Percentiles rank a stretch among this genome's conserved stretches.
phyloP scores from a whole-genome alignment of 768 basidiomycete genomes.

The Tephrocybe rancida region DNA sequence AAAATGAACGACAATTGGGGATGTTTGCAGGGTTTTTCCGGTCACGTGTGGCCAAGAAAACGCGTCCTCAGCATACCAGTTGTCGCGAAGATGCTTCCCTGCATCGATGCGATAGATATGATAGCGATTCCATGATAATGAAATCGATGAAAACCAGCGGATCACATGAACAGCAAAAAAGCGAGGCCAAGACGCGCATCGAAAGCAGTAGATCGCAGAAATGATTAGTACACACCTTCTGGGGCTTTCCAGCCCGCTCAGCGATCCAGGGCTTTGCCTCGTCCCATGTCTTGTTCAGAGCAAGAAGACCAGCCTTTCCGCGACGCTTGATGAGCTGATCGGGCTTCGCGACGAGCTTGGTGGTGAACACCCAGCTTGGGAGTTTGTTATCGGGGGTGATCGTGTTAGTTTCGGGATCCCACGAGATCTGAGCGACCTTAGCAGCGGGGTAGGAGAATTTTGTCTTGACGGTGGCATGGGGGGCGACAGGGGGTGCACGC shows the following conservation, averaged over 20 bases:
- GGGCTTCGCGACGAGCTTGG: constrained; percentile 93
- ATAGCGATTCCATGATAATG: constrained; percentile 15
- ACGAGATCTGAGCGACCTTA: constrained; percentile 85
- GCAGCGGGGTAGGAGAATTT: constrained; percentile 67
- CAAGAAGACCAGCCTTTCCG: constrained; percentile 95
- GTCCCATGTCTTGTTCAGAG: constrained; percentile 91
- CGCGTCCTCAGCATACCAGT: constrained; percentile 23
- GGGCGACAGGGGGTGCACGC: constrained; percentile 79
- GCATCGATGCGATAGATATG: constrained; percentile 17
- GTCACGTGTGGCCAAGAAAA: constrained; percentile 29
- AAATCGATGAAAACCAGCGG: constrained; percentile 12
- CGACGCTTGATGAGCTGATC: constrained; percentile 99
- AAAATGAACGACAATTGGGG: background rate
- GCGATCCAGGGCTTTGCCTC: constrained; percentile 88
- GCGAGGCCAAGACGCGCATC: background rate
- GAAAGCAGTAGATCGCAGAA: constrained; percentile 1
- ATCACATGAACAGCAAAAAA: constrained; percentile 4
- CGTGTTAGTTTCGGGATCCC: constrained; percentile 70
- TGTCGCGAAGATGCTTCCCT: constrained; percentile 9
- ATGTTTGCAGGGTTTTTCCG: background rate
- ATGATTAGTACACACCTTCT: constrained; percentile 61
- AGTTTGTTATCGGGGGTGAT: constrained; percentile 57
- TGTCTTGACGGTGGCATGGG: constrained; percentile 54
- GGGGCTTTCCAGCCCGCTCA: constrained; percentile 88
- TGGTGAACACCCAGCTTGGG: constrained; percentile 81